These are phyloP conservation scores for Agrocybe chaxingu DNA, from an alignment of 768 basidiomycete genomes.

Conservation along the genomic window DNA sequence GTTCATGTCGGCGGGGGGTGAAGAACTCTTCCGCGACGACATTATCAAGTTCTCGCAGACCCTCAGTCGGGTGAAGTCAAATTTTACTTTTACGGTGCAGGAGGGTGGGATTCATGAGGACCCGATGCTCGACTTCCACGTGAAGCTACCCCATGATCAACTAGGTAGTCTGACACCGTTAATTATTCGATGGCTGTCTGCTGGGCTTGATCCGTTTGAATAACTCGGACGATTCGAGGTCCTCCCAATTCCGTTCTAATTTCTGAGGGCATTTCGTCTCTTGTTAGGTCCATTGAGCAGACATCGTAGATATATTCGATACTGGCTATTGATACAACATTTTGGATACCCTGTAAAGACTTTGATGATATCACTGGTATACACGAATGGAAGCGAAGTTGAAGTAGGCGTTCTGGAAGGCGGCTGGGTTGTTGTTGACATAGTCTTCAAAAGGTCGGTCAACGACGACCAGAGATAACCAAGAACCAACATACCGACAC, in stretches of 20 bases:
- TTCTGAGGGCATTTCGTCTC: too few species aligned
- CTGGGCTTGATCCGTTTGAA: constrained; percentile 1
- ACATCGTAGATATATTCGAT: neutral
- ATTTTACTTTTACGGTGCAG: constrained; percentile 8
- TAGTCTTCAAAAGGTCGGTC: constrained; percentile 32
- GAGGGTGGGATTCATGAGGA: constrained; percentile 14
- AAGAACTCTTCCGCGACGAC: constrained; percentile 22
- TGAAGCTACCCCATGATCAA: neutral
- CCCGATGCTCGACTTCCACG: constrained; percentile 9
- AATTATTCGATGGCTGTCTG: constrained; percentile 11
- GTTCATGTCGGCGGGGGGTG: constrained; percentile 22
- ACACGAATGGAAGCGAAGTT: constrained; percentile 52
- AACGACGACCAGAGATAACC: neutral
- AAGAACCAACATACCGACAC: constrained; percentile 36
- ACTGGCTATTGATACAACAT: neutral
- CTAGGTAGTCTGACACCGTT: constrained; percentile 1
- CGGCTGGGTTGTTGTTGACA: constrained; percentile 57
- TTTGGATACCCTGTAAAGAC: neutral
- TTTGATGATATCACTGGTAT: constrained; percentile 18
- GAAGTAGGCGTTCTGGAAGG: constrained; percentile 63
- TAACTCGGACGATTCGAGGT: neutral
- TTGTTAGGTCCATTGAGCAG: neutral
- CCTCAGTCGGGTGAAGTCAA: constrained; percentile 2
- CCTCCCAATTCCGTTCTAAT: too few species aligned
- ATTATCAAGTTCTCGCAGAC: constrained; percentile 15